Evolutionary conservation across 768 basidiomycete genomes (phyloP), one percentile per base, ranked within the genome.

Genomic region (Kwoniella pini): DNA sequence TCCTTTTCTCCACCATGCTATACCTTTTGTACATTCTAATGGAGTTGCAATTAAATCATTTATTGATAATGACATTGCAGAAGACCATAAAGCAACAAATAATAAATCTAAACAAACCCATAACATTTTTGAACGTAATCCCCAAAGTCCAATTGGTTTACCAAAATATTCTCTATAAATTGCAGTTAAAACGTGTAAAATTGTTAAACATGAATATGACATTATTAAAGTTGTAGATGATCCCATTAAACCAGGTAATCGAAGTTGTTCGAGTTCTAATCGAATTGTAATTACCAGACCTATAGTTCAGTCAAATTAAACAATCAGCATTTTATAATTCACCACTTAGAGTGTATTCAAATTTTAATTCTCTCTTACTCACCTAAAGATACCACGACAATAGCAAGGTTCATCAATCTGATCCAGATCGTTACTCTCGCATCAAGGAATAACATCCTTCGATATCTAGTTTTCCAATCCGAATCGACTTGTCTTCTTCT

Each of bases 131-230:
- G 69, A 72, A 15, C 73, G 63, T 19, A 79, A 65, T 19, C 70
- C 72, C 78, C 78, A 79, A 1, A 79, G 62, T 26, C 78, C 78
- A 54, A 79, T 75, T 2, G 78, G 78, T 63, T 65, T 67, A 31
- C 76, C 75, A 45, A 75, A 75, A 50, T 75, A 74, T 54, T 78
- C 77, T 22, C 76, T 66, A 51, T 75, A 76, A 61, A 74, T 67
- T n/a, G 75, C 76, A 2, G 72, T 57, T 28, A 74, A 28, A 43
- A 72, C 65, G 61, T 78, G 78, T 12, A 72, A 30, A 13, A 70
- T 63, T 15, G 77, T 72, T 15, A 75, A 48, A 22, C 66, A 55
- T 2, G 74, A 62, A 50, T 72, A 77, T 39, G 69, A 51, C 60
- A 78, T 72, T 33, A 68, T 68, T 15, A 79, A 55, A 15, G 69